phyloP scores from a whole-genome alignment of 2,329 filamentous ascomycete genomes.

The Aureobasidium vineae region DNA sequence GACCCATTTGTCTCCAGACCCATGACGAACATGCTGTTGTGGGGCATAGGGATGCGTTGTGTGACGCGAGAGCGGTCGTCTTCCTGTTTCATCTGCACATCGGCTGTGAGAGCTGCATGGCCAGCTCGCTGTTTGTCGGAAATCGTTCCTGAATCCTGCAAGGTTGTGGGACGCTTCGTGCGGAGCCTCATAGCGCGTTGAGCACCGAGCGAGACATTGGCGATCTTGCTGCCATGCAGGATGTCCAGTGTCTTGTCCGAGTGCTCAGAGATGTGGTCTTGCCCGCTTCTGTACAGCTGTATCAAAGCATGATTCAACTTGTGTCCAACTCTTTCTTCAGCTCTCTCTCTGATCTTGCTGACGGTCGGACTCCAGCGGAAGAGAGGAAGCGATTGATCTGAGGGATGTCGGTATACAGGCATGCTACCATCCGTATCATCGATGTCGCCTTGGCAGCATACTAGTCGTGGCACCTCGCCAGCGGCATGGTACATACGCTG shows the following conservation, averaged over 20 bases:
- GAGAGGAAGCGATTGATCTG: conserved; percentile 80
- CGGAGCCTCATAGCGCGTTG: conserved; percentile 86
- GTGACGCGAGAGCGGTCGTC: conserved; percentile 51
- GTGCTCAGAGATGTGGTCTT: conserved; percentile 93
- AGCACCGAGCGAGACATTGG: conserved; percentile 91
- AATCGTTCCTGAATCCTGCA: neutral
- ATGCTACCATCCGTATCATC: conserved; percentile 69
- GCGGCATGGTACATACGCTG: conserved; percentile 90
- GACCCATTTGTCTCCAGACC: conserved; percentile 76
- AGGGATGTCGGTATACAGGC: conserved; percentile 92
- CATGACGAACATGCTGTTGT: conserved; percentile 85
- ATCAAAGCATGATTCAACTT: conserved; percentile 87
- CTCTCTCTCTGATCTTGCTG: conserved; percentile 61
- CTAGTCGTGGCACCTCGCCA: conserved; percentile 84
- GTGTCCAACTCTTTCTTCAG: conserved; percentile 73
- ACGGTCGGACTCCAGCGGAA: conserved; percentile 74
- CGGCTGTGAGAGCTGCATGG: neutral
- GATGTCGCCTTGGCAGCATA: conserved; percentile 80
- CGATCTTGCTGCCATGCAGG: conserved; percentile 73
- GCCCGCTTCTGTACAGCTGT: conserved; percentile 84
- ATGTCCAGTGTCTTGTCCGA: conserved; percentile 97
- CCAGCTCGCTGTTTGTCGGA: neutral
- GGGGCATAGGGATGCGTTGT: conserved; percentile 71
- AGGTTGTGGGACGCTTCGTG: conserved; percentile 62
- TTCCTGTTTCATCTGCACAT: conserved; percentile 27